Evolutionary conservation across 1,284 basidiomycete species (phyloP).

Genomic region (Tilletia horrida): DNA sequence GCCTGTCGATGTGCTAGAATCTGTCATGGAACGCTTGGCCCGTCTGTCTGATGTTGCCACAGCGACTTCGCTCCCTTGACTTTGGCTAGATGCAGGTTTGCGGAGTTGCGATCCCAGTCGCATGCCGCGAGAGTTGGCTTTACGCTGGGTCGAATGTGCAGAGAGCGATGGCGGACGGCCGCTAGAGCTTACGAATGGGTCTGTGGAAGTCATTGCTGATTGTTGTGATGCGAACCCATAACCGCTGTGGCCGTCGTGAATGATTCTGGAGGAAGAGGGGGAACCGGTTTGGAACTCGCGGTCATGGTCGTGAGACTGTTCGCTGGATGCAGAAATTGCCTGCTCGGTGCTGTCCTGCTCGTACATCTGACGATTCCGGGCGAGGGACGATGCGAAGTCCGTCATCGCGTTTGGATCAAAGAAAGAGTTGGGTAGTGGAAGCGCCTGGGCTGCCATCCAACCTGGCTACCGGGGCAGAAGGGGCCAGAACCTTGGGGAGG

Average conservation of each 20-base stretch:
- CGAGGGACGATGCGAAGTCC: neutral
- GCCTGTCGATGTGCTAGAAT: too few relatives aligned
- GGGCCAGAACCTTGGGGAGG: too few relatives aligned
- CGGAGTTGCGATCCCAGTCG: slow-evolving; percentile 3
- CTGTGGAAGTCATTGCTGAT: neutral
- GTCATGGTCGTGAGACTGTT: neutral
- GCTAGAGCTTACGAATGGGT: neutral
- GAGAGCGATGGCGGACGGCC: neutral
- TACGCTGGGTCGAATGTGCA: neutral
- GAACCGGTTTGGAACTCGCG: neutral
- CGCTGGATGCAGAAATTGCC: neutral
- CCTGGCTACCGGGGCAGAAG: too few relatives aligned
- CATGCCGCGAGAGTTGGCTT: slow-evolving; percentile 16
- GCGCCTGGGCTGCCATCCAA: too few relatives aligned
- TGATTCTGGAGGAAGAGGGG: neutral
- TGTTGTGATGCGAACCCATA: neutral
- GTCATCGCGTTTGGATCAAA: too few relatives aligned
- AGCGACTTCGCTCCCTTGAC: too few relatives aligned
- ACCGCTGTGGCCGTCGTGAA: slow-evolving; percentile 1
- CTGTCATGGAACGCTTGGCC: too few relatives aligned
- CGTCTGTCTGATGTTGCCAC: too few relatives aligned
- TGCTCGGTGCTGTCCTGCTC: neutral
- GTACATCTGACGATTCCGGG: neutral
- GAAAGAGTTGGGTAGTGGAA: too few relatives aligned
- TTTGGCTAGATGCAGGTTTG: neutral